Percentiles rank a stretch among this genome's conserved stretches.
Conservation (phyloP, 768 basidiomycete species). For the Boletus reticulatus region DNA sequence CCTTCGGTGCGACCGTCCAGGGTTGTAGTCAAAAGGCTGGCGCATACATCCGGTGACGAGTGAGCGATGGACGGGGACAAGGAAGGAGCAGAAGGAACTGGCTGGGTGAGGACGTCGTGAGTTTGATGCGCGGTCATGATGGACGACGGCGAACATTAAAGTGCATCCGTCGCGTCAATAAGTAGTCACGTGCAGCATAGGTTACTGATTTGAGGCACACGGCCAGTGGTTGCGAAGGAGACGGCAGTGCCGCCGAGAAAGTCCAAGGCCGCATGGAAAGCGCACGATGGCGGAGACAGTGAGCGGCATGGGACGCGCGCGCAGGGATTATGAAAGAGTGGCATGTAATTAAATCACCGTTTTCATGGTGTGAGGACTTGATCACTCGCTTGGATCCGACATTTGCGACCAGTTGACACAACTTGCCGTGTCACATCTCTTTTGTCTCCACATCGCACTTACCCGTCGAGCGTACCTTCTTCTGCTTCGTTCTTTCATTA, state of each 20-base stretch:
- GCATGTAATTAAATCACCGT: not conserved
- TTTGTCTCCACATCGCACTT: constrained; percentile 17
- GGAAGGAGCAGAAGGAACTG: constrained; percentile 26
- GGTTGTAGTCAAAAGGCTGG: constrained; percentile 62
- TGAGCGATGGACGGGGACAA: constrained; percentile 5
- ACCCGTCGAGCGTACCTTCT: constrained; percentile 1
- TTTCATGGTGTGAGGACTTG: not conserved
- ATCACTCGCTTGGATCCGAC: not conserved
- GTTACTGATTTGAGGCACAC: not conserved
- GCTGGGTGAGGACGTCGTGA: constrained; percentile 27
- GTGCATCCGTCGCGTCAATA: constrained; percentile 7
- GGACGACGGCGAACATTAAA: constrained; percentile 3
- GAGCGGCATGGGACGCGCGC: constrained; percentile 3
- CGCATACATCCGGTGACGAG: constrained; percentile 53
- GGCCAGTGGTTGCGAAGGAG: constrained; percentile 14
- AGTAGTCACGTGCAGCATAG: constrained; percentile 10
- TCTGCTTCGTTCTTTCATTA: constrained; percentile 7
- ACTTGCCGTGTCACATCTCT: constrained; percentile 12
- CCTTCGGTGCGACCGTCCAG: constrained; percentile 66
- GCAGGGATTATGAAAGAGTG: constrained; percentile 2
- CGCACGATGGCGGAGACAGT: constrained; percentile 8
- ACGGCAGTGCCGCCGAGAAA: not conserved
- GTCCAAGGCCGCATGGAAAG: constrained; percentile 6
- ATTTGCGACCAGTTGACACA: constrained; percentile 8
- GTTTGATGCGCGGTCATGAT: constrained; percentile 18